Percentiles rank a stretch among this genome's conserved stretches.
phyloP scores from a whole-genome alignment of 2,329 filamentous ascomycete species.

The Ophiostoma triangulosporum region DNA sequence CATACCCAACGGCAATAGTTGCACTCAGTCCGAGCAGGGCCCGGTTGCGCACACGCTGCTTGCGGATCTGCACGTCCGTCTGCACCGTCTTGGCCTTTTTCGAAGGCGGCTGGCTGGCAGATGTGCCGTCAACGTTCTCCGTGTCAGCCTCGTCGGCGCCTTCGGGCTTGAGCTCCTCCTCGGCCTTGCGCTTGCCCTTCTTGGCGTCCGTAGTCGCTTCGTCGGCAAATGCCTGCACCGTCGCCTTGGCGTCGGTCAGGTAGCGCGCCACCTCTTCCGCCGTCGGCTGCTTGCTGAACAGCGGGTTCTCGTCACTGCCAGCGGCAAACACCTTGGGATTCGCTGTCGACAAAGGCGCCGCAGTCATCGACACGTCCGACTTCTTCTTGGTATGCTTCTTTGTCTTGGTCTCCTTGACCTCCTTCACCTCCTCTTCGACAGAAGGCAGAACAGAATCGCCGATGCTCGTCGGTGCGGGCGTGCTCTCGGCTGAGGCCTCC shows the following conservation, averaged over 20 bases:
- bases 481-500: conserved; percentile 22
- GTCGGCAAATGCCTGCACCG: conserved; percentile 54
- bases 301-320: conserved; percentile 53
- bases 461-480: conserved; percentile 17
- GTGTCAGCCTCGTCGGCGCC: conserved; percentile 47
- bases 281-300: conserved; percentile 52
- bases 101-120: conserved; percentile 8
- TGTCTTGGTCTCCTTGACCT: conserved; percentile 18
- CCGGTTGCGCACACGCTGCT: conserved; percentile 74
- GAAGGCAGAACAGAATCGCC: conserved; percentile 31
- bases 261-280: conserved; percentile 70
- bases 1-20: conserved; percentile 82
- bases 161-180: conserved; percentile 56
- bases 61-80: conserved; percentile 69
- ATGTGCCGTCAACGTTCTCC: conserved; percentile 28
- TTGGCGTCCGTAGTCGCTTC: conserved; percentile 20
- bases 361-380: conserved; percentile 27
- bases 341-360: conserved; percentile 30
- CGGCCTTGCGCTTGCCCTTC: conserved; percentile 60
- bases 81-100: conserved; percentile 78
- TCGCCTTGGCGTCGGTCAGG: conserved; percentile 74
- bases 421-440: conserved; percentile 33
- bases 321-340: conserved; percentile 6
- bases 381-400: conserved; percentile 9
- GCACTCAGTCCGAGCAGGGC: conserved; percentile 77